Evolutionary conservation across 2,329 filamentous ascomycete genomes (phyloP).

Genomic region (Aspergillus neotritici): DNA sequence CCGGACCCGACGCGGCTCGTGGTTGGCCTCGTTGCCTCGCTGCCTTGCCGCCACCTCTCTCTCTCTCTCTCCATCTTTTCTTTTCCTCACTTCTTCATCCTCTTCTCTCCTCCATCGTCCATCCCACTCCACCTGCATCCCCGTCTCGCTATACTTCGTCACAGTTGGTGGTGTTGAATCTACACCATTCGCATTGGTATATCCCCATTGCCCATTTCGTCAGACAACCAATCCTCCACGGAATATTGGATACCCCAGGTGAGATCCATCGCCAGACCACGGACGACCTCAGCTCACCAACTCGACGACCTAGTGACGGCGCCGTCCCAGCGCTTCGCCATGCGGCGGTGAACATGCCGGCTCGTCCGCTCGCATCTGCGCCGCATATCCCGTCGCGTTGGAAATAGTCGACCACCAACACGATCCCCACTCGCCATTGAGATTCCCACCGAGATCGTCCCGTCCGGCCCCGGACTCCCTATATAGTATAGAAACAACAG

Average conservation of each 20-base stretch:
- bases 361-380: too few relatives aligned
- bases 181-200: background rate
- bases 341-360: too few relatives aligned
- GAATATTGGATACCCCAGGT: too few relatives aligned
- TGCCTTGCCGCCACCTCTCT: conserved; percentile 5
- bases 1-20: background rate
- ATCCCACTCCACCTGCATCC: background rate
- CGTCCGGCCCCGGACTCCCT: conserved; percentile 1
- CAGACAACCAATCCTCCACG: too few relatives aligned
- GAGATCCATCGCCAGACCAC: too few relatives aligned
- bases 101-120: background rate
- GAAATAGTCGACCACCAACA: too few relatives aligned
- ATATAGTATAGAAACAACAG: background rate
- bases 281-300: too few relatives aligned
- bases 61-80: conserved; percentile 4
- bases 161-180: background rate
- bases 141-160: background rate
- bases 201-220: too few relatives aligned
- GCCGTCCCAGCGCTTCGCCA: too few relatives aligned
- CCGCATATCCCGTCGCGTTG: too few relatives aligned
- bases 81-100: conserved; percentile 2
- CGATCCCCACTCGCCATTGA: too few relatives aligned
- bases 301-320: too few relatives aligned
- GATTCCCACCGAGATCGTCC: background rate
- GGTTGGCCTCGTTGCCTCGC: background rate